These are phyloP conservation scores for Calocera cornea DNA, from an alignment of 768 basidiomycete species.

Conservation along the genomic window DNA sequence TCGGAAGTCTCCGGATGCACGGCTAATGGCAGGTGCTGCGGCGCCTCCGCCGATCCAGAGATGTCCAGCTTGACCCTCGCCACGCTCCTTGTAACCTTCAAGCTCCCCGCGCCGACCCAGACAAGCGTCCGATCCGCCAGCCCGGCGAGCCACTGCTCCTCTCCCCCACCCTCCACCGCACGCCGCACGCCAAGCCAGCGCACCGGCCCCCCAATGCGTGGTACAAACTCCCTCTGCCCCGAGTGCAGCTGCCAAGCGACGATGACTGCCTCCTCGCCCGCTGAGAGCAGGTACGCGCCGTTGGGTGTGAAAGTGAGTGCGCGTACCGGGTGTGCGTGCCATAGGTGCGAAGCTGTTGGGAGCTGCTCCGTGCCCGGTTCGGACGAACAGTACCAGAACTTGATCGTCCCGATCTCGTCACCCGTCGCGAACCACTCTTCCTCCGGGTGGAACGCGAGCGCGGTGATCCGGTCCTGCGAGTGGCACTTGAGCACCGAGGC, in stretches of 20 bases:
- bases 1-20: conserved; percentile 60
- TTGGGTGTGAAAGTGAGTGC: conserved; percentile 77
- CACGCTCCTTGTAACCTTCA: conserved; percentile 59
- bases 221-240: conserved; percentile 81
- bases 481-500: conserved; percentile 57
- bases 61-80: conserved; percentile 69
- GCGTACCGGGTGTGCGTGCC: conserved; percentile 92
- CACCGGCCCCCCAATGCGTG: conserved; percentile 80
- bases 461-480: conserved; percentile 65
- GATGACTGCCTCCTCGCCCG: conserved; percentile 90
- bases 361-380: conserved; percentile 62
- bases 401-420: conserved; percentile 68
- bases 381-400: conserved; percentile 83
- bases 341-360: conserved; percentile 78
- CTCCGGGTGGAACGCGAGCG: conserved; percentile 73
- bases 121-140: conserved; percentile 69
- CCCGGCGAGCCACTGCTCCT: conserved; percentile 79
- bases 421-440: conserved; percentile 95
- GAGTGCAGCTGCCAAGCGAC: conserved; percentile 92
- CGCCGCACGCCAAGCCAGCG: conserved; percentile 42
- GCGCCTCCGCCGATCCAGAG: neutral
- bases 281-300: conserved; percentile 83
- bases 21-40: conserved; percentile 43
- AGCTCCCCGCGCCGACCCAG: conserved; percentile 56
- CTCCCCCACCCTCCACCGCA: conserved; percentile 34